Evolutionary conservation across 176 grass and related monocot species (phyloP), one percentile per base, ranked within the genome.

Genomic region (Carex parvula): DNA sequence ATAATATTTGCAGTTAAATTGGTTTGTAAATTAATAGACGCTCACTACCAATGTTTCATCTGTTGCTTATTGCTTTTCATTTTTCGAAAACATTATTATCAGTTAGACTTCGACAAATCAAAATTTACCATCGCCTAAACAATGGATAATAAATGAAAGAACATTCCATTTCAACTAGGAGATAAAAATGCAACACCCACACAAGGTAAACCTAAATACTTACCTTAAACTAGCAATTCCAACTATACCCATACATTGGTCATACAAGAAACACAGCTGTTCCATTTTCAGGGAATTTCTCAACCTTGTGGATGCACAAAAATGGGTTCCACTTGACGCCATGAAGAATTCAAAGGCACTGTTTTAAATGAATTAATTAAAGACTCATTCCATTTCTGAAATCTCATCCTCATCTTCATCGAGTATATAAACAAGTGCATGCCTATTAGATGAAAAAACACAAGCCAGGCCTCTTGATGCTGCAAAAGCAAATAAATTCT

Each of bases 381-480:
- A 80, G 2, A 44, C 33, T 95, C 87, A 97, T 70, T 93, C 94
- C 69, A 91, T 91, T 63, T 97, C 94, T 44, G 91, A 93, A 88
- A 48, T 64, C 71, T 89, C 88, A 84, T 91, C 93, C 57, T 85
- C 94, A 17, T 97, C 91, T 86, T 97, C 94, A 33, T 94, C 92
- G n/a, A 97, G 94, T 82, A 97, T 97, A 85, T 92, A 97, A 44
- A 97, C 94, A 78, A 97, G 84, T 44, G 90, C 88, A 87, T 97
- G 90, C 82, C 92, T 84, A 64, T 84, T 62, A 58, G 87, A 90
- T 66, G 92, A 94, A 65, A 97, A 92, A 46, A 97, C 83, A 83
- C 94, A 94, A 35, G 90, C 94, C 62, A 97, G 83, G 76, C 94
- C 94, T 87, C 94, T 92, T 46, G 94, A 94, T 57, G 94, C 94